These are phyloP conservation scores for Leccinum disarticulatum DNA, from an alignment of 768 basidiomycete genomes.

Conservation along the genomic window DNA sequence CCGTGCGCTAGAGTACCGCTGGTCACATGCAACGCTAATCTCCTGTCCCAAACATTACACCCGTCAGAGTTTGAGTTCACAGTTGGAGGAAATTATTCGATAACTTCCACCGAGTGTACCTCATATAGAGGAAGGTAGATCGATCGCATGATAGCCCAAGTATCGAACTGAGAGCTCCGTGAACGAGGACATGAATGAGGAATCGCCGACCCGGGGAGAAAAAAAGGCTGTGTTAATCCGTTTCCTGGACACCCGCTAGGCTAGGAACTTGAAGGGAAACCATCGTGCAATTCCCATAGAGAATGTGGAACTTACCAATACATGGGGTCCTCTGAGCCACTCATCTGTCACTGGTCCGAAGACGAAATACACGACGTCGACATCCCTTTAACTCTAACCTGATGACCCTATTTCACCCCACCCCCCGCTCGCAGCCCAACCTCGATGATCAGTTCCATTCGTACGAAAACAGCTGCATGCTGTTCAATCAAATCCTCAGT, in stretches of 20 bases:
- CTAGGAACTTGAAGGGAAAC: background rate
- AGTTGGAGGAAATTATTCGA: too few relatives aligned
- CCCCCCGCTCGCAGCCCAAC: too few relatives aligned
- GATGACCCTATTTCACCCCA: too few relatives aligned
- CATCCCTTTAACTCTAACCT: conserved; percentile 26
- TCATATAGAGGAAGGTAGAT: too few relatives aligned
- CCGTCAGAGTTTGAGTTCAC: too few relatives aligned
- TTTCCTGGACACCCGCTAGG: background rate
- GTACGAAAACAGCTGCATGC: too few relatives aligned
- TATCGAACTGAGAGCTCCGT: too few relatives aligned
- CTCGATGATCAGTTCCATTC: too few relatives aligned
- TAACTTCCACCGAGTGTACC: too few relatives aligned
- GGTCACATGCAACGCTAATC: background rate
- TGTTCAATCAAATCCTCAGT: too few relatives aligned
- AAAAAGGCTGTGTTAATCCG: background rate
- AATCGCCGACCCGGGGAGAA: background rate
- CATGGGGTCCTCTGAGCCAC: background rate
- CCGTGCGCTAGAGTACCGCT: background rate
- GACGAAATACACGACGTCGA: too few relatives aligned
- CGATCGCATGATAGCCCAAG: too few relatives aligned
- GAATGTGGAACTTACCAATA: background rate
- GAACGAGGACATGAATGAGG: background rate
- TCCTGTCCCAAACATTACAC: background rate
- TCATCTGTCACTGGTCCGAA: background rate
- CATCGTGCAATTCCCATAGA: background rate